These are phyloP conservation scores for Scenedesmus sp. DNA, from an alignment of 163 green algal genomes.

Conservation along the genomic window DNA sequence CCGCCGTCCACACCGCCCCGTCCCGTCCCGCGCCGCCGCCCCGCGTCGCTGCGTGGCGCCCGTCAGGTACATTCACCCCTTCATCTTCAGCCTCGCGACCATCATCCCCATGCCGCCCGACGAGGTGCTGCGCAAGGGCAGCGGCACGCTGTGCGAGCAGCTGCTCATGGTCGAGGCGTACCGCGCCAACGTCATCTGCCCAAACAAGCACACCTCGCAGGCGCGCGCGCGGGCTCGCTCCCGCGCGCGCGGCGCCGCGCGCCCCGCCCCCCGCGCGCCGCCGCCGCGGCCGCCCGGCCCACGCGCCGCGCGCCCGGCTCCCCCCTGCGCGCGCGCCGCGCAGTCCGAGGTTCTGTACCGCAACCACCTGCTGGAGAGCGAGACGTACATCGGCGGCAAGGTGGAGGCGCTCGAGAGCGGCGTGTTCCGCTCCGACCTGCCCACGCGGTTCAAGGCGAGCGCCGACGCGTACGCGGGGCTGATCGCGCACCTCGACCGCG, in stretches of 20 bases:
- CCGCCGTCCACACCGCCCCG: too few species aligned
- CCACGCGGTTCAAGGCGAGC: constrained; percentile 86
- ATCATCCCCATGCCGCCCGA: constrained; percentile 99
- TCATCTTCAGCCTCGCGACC: constrained; percentile 98
- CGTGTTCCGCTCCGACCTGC: constrained; percentile 97
- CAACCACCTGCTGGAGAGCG: constrained; percentile 89
- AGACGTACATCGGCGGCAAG: constrained; percentile 99
- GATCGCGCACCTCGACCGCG: constrained; percentile 88
- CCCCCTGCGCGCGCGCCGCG: too few species aligned
- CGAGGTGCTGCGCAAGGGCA: constrained; percentile 97
- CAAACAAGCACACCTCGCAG: constrained; percentile 93
- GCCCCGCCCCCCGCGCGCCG: too few species aligned
- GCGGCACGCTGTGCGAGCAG: constrained; percentile 97
- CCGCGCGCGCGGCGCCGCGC: too few species aligned
- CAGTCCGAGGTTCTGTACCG: constrained; percentile 82
- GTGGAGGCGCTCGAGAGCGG: constrained; percentile 95
- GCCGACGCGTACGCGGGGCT: constrained; percentile 83
- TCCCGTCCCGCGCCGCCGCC: too few species aligned
- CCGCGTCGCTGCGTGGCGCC: too few species aligned
- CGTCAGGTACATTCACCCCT: constrained; percentile 96
- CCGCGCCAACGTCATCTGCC: constrained; percentile 86
- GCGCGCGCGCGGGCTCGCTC: too few species aligned
- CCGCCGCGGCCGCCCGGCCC: too few species aligned
- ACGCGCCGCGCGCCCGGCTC: too few species aligned
- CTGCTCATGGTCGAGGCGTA: constrained; percentile 97